These are phyloP conservation scores for Jackrogersella minutella DNA, from an alignment of 495 filamentous ascomycete species.

Conservation along the genomic window DNA sequence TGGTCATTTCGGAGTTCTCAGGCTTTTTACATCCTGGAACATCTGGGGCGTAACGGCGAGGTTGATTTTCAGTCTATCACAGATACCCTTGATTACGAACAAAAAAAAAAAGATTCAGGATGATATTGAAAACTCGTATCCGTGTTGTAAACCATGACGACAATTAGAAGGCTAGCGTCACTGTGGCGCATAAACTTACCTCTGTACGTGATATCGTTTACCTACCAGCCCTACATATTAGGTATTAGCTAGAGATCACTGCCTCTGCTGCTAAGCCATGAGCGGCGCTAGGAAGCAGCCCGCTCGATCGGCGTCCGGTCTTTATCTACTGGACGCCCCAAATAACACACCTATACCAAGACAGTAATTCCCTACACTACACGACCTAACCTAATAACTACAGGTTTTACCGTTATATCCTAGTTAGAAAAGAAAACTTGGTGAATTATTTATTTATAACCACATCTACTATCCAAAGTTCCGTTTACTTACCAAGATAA, in stretches of 20 bases:
- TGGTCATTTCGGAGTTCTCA: background rate
- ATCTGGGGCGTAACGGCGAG: slow-evolving; percentile 6
- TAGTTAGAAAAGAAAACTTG: no score
- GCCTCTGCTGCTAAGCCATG: background rate
- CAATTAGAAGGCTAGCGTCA: no score
- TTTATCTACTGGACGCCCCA: no score
- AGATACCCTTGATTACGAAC: slow-evolving; percentile 26
- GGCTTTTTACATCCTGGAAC: background rate
- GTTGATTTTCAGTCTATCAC: slow-evolving; percentile 6
- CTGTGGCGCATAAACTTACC: slow-evolving; percentile 4
- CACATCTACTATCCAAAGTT: background rate
- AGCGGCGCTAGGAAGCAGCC: background rate
- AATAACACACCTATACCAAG: no score
- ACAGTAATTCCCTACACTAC: background rate
- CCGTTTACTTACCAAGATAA: background rate
- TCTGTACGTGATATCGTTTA: no score
- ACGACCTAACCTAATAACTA: background rate
- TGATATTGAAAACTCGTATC: no score
- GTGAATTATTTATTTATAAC: background rate
- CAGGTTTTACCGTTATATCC: no score
- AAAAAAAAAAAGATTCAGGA: background rate
- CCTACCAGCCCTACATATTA: no score
- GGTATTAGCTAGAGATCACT: background rate
- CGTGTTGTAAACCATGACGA: no score
- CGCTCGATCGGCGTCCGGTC: background rate